These are phyloP conservation scores for Leccinum laetum DNA, from an alignment of 1,284 basidiomycete genomes.

Conservation along the genomic window DNA sequence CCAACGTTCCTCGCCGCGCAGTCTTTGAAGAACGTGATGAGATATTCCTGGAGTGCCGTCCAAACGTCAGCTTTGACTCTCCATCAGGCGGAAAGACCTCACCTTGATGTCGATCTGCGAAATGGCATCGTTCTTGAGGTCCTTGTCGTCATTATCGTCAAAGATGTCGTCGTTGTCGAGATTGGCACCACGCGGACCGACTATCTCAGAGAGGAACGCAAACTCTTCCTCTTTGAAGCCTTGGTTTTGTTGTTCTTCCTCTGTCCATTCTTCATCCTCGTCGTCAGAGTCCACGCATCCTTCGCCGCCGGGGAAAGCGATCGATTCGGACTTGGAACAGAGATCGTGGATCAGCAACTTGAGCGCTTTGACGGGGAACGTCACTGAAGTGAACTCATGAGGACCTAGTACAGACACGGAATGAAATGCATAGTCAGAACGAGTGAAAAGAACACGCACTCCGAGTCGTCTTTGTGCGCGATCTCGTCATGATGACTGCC, in stretches of 20 bases:
- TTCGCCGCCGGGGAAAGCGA: slow-evolving; percentile 57
- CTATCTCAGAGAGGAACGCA: slow-evolving; percentile 67
- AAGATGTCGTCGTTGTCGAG: slow-evolving; percentile 74
- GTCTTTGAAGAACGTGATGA: slow-evolving; percentile 68
- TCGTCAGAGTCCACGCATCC: slow-evolving; percentile 75
- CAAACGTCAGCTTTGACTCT: not conserved
- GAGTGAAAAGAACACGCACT: slow-evolving; percentile 50
- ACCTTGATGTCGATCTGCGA: slow-evolving; percentile 90
- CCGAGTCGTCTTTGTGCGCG: slow-evolving; percentile 66
- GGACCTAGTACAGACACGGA: slow-evolving; percentile 55
- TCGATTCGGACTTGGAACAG: slow-evolving; percentile 69
- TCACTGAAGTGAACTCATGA: slow-evolving; percentile 81
- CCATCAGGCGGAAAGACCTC: slow-evolving; percentile 19
- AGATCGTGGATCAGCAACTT: slow-evolving; percentile 89
- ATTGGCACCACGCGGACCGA: slow-evolving; percentile 64
- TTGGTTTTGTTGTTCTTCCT: slow-evolving; percentile 65
- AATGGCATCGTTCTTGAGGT: slow-evolving; percentile 84
- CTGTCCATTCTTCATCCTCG: slow-evolving; percentile 88
- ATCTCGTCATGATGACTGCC: slow-evolving; percentile 94
- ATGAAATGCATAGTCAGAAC: slow-evolving; percentile 11
- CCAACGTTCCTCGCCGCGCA: slow-evolving; percentile 66
- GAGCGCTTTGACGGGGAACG: slow-evolving; percentile 90
- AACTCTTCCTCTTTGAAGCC: slow-evolving; percentile 64
- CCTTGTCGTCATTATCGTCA: slow-evolving; percentile 78
- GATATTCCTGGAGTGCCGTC: slow-evolving; percentile 50